These are phyloP conservation scores for Phialophora chinensis DNA, from an alignment of 2,329 filamentous ascomycete species.

Conservation along the genomic window DNA sequence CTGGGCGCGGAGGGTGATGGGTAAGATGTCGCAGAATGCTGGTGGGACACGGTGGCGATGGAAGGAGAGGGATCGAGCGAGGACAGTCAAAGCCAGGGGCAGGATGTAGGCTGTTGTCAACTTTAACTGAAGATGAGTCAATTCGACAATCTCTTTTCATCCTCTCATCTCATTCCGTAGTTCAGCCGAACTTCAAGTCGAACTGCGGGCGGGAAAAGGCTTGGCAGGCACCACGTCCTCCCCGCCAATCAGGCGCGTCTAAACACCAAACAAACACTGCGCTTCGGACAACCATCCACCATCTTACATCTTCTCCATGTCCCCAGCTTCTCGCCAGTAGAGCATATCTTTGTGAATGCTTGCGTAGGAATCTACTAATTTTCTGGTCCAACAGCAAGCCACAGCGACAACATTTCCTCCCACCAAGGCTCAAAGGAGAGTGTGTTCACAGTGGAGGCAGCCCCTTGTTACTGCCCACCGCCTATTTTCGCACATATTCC, in stretches of 20 bases:
- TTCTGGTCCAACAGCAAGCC: background rate
- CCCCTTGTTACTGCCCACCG: slow-evolving; percentile 11
- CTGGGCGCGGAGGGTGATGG: slow-evolving; percentile 12
- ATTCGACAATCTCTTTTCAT: background rate
- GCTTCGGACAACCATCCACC: slow-evolving; percentile 9
- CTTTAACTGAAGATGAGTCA: background rate
- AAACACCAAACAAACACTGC: slow-evolving; percentile 27
- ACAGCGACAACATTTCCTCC: background rate
- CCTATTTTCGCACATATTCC: background rate
- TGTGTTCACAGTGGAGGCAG: background rate
- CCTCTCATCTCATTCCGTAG: slow-evolving; percentile 8
- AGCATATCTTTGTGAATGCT: background rate
- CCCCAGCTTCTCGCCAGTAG: background rate
- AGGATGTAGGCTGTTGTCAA: background rate
- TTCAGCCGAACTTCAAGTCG: slow-evolving; percentile 7
- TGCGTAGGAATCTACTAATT: slow-evolving; percentile 8
- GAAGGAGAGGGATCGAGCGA: background rate
- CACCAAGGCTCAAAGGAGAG: background rate
- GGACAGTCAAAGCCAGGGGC: background rate
- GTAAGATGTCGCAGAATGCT: background rate
- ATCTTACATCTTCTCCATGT: slow-evolving; percentile 3
- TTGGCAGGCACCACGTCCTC: slow-evolving; percentile 21
- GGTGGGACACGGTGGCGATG: background rate
- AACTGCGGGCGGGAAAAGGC: slow-evolving; percentile 16
- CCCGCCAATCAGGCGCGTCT: slow-evolving; percentile 30